Base-by-base conservation (phyloP, 2,329 filamentous ascomycete genomes). In the Colletotrichum godetiae region DNA sequence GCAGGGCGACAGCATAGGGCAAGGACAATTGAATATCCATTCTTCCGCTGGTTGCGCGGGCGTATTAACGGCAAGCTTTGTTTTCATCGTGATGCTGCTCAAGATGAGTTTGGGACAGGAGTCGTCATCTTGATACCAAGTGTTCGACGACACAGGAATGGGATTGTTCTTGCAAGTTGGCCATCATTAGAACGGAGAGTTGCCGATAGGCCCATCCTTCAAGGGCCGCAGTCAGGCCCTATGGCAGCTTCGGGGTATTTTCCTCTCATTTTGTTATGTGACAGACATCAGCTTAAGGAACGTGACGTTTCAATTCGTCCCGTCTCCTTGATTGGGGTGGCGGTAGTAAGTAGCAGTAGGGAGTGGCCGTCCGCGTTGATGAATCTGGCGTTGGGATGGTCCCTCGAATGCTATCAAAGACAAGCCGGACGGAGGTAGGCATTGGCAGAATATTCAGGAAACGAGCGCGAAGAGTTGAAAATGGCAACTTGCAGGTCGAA, bases 251-350 rank as follows among this genome's bases (percentile, higher is more conserved):
- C 52, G 65, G 58, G 24, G 22, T 55, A 63, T 55, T 65, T 73
- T 64, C 55, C 59, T 73, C 66, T 60, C 33, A 69, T 65, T 65
- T 69, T 62, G 33, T 15, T 29, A 13, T 55, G 66, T 53, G 59
- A 24, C 59, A 65, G 66, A 70, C 59, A 73, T 73, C 66, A 70
- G 66, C 53, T 59, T n/a, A 65, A 65, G 60, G 55, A 70, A 65
- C 66, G 59, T 59, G 46, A 52, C 33, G 66, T 65, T 73, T 73
- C 70, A 70, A 73, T 55, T 56, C 66, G 66, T 73, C 66, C 59
- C 57, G 49, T 68, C 42, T 68, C 61, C 19, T n/a, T 12, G 37
- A 29, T 13, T 7, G 27, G 52, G 27, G n/a, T 29, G 49, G 49
- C 31, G 67, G 52, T 27, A 27, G 10, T 33, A 22, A 13, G 15